phyloP scores from a whole-genome alignment of 179 eudicot genomes.

The Patellifolia procumbens region DNA sequence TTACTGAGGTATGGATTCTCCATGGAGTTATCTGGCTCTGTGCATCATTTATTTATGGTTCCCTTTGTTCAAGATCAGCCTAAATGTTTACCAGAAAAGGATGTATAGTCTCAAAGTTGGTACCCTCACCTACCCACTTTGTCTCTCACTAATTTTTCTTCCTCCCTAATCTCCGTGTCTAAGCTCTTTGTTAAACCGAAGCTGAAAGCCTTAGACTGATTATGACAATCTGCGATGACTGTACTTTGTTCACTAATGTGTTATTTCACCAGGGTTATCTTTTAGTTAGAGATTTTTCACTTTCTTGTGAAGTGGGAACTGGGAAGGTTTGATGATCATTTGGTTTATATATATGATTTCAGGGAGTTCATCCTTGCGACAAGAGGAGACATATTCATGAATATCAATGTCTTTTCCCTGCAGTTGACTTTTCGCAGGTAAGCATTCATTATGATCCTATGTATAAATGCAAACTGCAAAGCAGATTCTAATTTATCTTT shows the following conservation, averaged over 20 bases:
- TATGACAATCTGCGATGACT: background rate
- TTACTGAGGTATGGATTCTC: background rate
- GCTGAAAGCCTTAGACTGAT: no score
- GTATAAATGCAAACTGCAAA: background rate
- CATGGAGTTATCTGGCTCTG: background rate
- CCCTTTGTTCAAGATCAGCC: no score
- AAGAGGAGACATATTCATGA: conserved; percentile 76
- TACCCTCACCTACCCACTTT: background rate
- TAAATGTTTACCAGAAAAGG: no score
- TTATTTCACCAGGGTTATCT: background rate
- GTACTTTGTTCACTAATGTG: background rate
- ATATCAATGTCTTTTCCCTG: conserved; percentile 79
- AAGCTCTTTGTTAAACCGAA: no score
- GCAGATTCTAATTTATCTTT: background rate
- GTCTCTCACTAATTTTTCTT: background rate
- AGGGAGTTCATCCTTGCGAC: conserved; percentile 99
- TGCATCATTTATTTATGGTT: background rate
- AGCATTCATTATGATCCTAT: conserved; percentile 25
- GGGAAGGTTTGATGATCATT: background rate
- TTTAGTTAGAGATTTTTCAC: background rate
- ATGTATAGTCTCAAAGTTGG: no score
- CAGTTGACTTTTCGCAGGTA: conserved; percentile 81
- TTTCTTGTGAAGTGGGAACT: background rate
- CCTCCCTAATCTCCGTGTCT: background rate
- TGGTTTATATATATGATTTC: conserved; percentile 32